These are phyloP conservation scores for Decorospora gaudefroyi DNA, from an alignment of 2,329 filamentous ascomycete species.

Conservation along the genomic window DNA sequence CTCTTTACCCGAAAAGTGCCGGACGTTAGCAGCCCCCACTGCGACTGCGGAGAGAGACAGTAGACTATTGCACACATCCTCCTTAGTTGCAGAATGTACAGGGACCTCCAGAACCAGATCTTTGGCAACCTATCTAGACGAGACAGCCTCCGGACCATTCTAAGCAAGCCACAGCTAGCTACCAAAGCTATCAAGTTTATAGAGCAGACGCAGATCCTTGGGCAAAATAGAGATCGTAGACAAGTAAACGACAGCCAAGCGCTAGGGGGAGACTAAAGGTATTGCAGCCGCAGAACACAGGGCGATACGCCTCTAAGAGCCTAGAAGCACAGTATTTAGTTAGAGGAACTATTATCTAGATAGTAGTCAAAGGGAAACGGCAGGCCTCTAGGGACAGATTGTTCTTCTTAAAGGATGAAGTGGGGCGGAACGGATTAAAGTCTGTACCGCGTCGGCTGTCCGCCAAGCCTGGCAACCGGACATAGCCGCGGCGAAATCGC, in stretches of 20 bases:
- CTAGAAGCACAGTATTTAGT: slow-evolving; percentile 10
- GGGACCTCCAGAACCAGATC: slow-evolving; percentile 19
- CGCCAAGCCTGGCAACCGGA: too few relatives aligned
- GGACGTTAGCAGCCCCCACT: slow-evolving; percentile 13
- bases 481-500: too few relatives aligned
- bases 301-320: slow-evolving; percentile 1
- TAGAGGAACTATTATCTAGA: slow-evolving; percentile 15
- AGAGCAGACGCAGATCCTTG: slow-evolving; percentile 28
- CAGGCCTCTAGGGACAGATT: slow-evolving; percentile 1
- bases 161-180: slow-evolving; percentile 19
- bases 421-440: too few relatives aligned
- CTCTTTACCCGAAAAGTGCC: slow-evolving; percentile 19
- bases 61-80: slow-evolving; percentile 24
- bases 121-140: slow-evolving; percentile 20
- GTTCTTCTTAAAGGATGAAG: not conserved
- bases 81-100: slow-evolving; percentile 15
- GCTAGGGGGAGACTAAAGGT: slow-evolving; percentile 21
- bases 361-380: not conserved
- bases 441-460: too few relatives aligned
- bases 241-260: slow-evolving; percentile 13
- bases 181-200: slow-evolving; percentile 24
- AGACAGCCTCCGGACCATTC: slow-evolving; percentile 19
- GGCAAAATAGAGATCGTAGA: slow-evolving; percentile 20
- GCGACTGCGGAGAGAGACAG: slow-evolving; percentile 19
- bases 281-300: slow-evolving; percentile 10